Evolutionary conservation across 768 basidiomycete genomes (phyloP).

Genomic region (Strobilomyces confusus): DNA sequence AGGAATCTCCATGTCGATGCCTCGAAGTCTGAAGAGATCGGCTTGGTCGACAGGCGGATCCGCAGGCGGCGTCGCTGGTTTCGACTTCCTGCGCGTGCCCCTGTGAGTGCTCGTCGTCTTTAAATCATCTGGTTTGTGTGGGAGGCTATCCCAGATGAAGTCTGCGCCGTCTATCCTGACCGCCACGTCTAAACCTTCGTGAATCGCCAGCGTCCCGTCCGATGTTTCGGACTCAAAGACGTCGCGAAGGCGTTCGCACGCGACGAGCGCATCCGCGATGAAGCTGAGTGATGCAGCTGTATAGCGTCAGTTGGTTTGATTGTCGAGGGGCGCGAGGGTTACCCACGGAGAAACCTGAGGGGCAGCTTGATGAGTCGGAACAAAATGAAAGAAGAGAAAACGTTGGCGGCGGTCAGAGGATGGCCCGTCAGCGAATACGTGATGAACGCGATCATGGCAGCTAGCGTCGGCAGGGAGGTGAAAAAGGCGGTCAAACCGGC

Average conservation of each 20-base stretch:
- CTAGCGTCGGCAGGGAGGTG: slow-evolving; percentile 69
- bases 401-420: slow-evolving; percentile 57
- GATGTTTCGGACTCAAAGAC: slow-evolving; percentile 85
- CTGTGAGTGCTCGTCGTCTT: slow-evolving; percentile 11
- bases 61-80: slow-evolving; percentile 17
- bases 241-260: slow-evolving; percentile 66
- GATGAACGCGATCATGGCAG: slow-evolving; percentile 73
- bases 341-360: slow-evolving; percentile 62
- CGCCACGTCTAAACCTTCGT: slow-evolving; percentile 55
- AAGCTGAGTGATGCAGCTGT: slow-evolving; percentile 66
- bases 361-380: slow-evolving; percentile 84
- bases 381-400: slow-evolving; percentile 84
- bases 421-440: slow-evolving; percentile 76
- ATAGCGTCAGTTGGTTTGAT: slow-evolving; percentile 2
- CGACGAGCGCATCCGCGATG: slow-evolving; percentile 81
- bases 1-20: slow-evolving; percentile 66
- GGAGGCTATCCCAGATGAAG: slow-evolving; percentile 85
- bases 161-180: slow-evolving; percentile 63
- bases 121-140: slow-evolving; percentile 41
- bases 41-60: slow-evolving; percentile 34
- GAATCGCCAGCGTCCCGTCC: slow-evolving; percentile 51
- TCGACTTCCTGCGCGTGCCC: slow-evolving; percentile 9
- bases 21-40: slow-evolving; percentile 57
- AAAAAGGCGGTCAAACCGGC: slow-evolving; percentile 66
- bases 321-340: background rate